phyloP scores from a whole-genome alignment of 805 yeast genomes.

The Pichia paraexigua region DNA sequence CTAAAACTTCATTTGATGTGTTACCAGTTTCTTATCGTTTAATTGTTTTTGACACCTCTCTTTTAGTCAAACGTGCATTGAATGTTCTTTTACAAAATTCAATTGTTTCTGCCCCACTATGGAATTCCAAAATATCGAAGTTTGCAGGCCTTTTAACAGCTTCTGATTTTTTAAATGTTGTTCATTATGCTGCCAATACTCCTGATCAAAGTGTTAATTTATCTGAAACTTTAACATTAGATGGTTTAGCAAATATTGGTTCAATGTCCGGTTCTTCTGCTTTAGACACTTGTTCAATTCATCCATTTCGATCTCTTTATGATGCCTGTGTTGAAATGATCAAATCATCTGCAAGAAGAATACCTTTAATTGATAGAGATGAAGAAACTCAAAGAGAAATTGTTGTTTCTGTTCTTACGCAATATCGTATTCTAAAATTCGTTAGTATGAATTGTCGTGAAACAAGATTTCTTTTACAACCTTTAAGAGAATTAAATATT shows the following conservation, averaged over 20 bases:
- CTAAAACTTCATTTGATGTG: conserved; percentile 94
- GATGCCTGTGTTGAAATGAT: conserved; percentile 93
- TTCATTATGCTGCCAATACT: conserved; percentile 72
- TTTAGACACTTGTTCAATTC: conserved; percentile 78
- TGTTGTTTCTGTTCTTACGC: conserved; percentile 91
- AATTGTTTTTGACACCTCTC: conserved; percentile 86
- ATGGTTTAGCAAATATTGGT: conserved; percentile 82
- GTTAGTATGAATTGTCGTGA: conserved; percentile 95
- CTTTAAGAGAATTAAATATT: conserved; percentile 62
- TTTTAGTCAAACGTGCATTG: conserved; percentile 82
- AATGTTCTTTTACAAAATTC: conserved; percentile 86
- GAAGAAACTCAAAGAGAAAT: conserved; percentile 89
- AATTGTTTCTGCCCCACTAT: conserved; percentile 92
- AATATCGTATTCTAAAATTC: conserved; percentile 90
- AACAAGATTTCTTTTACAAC: conserved; percentile 71
- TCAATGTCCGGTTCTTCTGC: conserved; percentile 73
- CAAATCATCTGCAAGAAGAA: conserved; percentile 80
- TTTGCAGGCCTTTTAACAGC: conserved; percentile 94
- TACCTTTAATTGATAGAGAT: conserved; percentile 90
- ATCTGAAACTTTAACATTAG: conserved; percentile 77
- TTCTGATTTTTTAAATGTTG: conserved; percentile 88
- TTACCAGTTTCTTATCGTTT: conserved; percentile 90
- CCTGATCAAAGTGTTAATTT: conserved; percentile 76
- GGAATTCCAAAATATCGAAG: conserved; percentile 84
- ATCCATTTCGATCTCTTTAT: conserved; percentile 81